Conservation (phyloP, 1,284 basidiomycete species). For the Melampsora larici-populina region DNA sequence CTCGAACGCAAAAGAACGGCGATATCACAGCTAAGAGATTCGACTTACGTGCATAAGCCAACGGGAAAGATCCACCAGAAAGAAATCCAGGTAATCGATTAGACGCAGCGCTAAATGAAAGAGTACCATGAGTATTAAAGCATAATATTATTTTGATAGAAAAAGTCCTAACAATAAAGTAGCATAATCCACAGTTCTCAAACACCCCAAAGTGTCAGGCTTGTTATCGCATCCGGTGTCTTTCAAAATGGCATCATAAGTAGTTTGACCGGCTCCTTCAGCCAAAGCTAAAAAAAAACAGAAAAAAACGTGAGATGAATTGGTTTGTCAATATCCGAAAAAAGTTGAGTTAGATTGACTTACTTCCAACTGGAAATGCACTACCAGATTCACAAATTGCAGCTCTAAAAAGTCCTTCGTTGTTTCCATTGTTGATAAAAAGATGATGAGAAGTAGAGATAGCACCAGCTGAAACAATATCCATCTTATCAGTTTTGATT, state of each 20-base stretch:
- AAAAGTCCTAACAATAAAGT: background rate
- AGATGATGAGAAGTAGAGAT: conserved; percentile 40
- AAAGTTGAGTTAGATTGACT: background rate
- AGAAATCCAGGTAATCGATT: conserved; percentile 29
- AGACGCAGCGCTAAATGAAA: background rate
- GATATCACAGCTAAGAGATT: no score
- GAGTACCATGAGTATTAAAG: background rate
- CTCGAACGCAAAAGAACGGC: no score
- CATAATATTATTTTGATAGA: no score
- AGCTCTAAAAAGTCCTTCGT: conserved; percentile 27
- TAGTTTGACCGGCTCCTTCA: no score
- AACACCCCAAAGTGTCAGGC: conserved; percentile 16
- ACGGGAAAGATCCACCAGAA: conserved; percentile 19
- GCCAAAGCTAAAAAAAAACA: no score
- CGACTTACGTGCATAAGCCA: conserved; percentile 2
- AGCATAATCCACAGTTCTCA: conserved; percentile 9
- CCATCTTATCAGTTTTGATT: no score
- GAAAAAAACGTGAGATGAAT: no score
- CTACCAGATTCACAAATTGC: conserved; percentile 40
- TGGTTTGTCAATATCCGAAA: no score
- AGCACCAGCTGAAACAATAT: conserved; percentile 10
- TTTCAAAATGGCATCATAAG: conserved; percentile 26
- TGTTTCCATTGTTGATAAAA: conserved; percentile 20
- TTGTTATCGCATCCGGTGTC: background rate
- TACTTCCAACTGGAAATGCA: conserved; percentile 27